Evolutionary conservation across 2,329 filamentous ascomycete species (phyloP), one percentile per base, ranked within the genome.

Genomic region (Teratosphaeria gauchensis): DNA sequence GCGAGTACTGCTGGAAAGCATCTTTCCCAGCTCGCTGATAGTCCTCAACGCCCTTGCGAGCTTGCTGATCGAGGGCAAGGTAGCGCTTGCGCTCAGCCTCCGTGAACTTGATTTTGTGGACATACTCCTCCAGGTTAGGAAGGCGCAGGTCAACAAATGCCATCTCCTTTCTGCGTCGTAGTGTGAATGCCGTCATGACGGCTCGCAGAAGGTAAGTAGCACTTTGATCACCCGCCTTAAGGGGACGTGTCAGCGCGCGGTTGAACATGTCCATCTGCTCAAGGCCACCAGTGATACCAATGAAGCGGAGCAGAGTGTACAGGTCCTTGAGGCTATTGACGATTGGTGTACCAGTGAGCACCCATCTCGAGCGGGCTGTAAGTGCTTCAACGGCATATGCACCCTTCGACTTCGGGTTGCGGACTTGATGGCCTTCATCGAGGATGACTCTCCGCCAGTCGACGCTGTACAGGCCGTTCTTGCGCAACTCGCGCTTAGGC

Each of bases 81-180:
- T 95, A 96, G 73, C 88, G 89, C 65, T 85, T 82, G 64, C 84
- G 80, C 71, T 95, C 91, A 38, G 91, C 84, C 0, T 82, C 73
- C 51, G 85, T 81, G 66, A 95, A 90, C 8, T 84, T 79, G 64
- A 95, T 84, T 8, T 83, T 83, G 66, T 94, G 86, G 5, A 94
- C 78, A 64, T 87, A 91, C 68, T 92, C 90, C 0, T 84, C 86
- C 67, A 95, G 84, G 14, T 84, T 78, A 0, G 91, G 90, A 8
- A 95, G 78, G 62, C 85, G 87, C 21, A 95, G 77, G 64, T 95
- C 89, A 56, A 96, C 82, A 68, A 95, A 95, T 4, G 81, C 81
- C 90, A 96, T 95, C 58, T 92, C 86, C 71, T 96, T 96, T 72
- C 85, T 87, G 42, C 91, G 84, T 42, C 91, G 83, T 24, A 96